Percentiles rank a stretch among this genome's conserved stretches.
Evolutionary conservation across 371 early-diverging fungal genomes (phyloP).

Genomic region (Synchytrium microbalum): DNA sequence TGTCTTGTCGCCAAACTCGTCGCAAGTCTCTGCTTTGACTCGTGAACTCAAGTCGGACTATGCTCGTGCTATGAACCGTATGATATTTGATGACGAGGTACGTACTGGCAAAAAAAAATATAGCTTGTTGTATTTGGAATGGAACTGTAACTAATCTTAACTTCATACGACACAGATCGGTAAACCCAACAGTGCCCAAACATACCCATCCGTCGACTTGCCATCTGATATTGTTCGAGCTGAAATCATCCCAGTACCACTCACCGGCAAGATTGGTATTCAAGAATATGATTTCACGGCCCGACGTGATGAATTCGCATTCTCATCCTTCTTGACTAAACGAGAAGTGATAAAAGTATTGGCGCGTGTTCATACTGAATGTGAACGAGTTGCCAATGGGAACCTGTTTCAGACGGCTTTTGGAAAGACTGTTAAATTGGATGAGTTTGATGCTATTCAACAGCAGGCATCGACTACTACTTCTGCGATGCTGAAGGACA

Average conservation of each 20-base stretch:
- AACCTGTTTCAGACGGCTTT: conserved; percentile 17
- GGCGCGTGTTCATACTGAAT: conserved; percentile 37
- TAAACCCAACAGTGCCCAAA: background rate
- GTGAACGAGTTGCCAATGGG: conserved; percentile 32
- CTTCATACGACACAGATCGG: background rate
- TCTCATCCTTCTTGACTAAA: conserved; percentile 43
- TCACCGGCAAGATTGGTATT: conserved; percentile 15
- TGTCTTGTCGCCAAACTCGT: conserved; percentile 5
- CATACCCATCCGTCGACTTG: background rate
- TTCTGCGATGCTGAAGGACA: conserved; percentile 36
- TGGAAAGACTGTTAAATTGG: conserved; percentile 41
- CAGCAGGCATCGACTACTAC: conserved; percentile 31
- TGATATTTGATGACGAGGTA: conserved; percentile 35
- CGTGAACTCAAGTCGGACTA: conserved; percentile 30
- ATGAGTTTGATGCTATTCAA: conserved; percentile 51
- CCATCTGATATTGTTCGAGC: conserved; percentile 14
- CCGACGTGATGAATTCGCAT: conserved; percentile 26
- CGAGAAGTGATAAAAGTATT: conserved; percentile 39
- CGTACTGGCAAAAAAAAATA: background rate
- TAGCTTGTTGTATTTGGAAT: background rate
- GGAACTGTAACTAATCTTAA: background rate
- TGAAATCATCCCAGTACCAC: conserved; percentile 21
- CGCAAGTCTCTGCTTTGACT: conserved; percentile 13
- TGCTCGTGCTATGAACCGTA: conserved; percentile 31
- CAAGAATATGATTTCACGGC: background rate